phyloP scores from a whole-genome alignment of 176 grass and related monocot species.

The Urochloa ruziziensis region DNA sequence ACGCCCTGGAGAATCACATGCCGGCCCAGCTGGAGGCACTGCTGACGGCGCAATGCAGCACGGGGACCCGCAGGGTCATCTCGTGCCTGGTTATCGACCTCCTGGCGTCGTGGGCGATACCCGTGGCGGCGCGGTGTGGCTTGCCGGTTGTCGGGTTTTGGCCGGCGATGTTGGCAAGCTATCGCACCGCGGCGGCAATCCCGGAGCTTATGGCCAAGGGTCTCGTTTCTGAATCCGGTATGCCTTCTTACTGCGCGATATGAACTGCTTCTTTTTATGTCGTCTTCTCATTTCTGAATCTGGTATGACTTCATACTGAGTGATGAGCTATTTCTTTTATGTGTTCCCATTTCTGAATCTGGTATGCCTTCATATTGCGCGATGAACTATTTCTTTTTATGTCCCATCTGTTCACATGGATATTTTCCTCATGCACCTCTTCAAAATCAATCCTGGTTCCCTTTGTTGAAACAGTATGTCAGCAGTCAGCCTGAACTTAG shows the following conservation, averaged over 20 bases:
- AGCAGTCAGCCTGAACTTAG: not conserved
- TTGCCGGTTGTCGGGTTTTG: conserved; percentile 53
- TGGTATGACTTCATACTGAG: not conserved
- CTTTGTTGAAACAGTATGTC: not conserved
- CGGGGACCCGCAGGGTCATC: not conserved
- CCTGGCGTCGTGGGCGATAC: conserved; percentile 65
- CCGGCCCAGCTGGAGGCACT: conserved; percentile 29
- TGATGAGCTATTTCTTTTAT: not conserved
- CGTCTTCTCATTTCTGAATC: too few species aligned
- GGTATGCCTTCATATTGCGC: not conserved
- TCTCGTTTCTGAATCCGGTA: conserved; percentile 54
- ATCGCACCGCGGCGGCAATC: conserved; percentile 43
- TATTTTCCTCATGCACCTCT: not conserved
- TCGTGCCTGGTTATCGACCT: conserved; percentile 45
- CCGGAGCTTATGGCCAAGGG: conserved; percentile 47
- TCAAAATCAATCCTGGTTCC: not conserved
- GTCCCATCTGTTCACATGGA: not conserved
- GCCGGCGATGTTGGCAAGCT: conserved; percentile 44
- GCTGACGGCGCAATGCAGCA: not conserved
- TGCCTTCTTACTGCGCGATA: not conserved
- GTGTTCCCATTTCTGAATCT: conserved; percentile 48
- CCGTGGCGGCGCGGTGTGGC: conserved; percentile 34
- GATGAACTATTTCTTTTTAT: not conserved
- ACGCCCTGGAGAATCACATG: conserved; percentile 51
- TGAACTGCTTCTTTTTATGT: not conserved